Evolutionary conservation across 345 rosid species (phyloP).

Genomic region (Ceriops tagal): DNA sequence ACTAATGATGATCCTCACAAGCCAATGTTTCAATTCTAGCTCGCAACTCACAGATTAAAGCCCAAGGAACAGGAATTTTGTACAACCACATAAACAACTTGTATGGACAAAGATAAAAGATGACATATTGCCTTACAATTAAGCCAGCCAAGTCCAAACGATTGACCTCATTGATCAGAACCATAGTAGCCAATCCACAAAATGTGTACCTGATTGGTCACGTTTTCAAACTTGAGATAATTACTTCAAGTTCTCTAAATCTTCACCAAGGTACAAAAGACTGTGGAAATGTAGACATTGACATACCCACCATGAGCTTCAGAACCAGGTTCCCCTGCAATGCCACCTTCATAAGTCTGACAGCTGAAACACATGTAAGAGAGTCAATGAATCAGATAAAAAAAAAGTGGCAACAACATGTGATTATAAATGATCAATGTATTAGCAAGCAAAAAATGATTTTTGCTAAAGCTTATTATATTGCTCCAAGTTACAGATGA

Average conservation of each 20-base stretch:
- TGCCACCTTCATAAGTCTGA: constrained; percentile 99
- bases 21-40: background rate
- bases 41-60: constrained; percentile 5
- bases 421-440: no score
- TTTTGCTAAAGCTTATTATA: no score
- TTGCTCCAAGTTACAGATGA: no score
- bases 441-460: no score
- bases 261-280: background rate
- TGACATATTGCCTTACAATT: constrained; percentile 47
- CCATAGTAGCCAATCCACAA: constrained; percentile 96
- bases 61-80: constrained; percentile 8
- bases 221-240: constrained; percentile 18
- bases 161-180: constrained; percentile 66
- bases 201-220: constrained; percentile 64
- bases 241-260: background rate
- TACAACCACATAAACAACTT: constrained; percentile 7
- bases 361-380: constrained; percentile 47
- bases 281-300: constrained; percentile 9
- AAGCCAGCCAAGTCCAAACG: constrained; percentile 66
- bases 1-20: background rate
- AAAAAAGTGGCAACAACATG: background rate
- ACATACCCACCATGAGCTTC: constrained; percentile 99
- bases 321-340: constrained; percentile 92
- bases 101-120: constrained; percentile 8
- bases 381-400: constrained; percentile 3